Evolutionary conservation across 352 stramenopile genomes (phyloP).

Genomic region (Globisporangium cystogenes): DNA sequence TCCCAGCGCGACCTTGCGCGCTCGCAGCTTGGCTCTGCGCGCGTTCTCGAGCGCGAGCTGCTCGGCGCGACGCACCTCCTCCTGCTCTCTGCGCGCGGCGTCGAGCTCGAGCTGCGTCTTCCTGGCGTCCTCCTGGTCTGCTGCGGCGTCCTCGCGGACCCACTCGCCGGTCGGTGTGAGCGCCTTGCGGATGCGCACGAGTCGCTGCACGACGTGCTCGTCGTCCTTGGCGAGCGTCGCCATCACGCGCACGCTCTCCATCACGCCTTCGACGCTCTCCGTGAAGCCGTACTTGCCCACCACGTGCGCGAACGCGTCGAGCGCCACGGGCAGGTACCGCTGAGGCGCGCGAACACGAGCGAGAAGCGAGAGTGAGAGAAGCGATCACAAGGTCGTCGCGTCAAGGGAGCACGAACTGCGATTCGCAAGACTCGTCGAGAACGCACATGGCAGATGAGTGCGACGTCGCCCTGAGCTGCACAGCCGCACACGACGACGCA

Average conservation of each 20-base stretch:
- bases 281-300: slow-evolving; percentile 43
- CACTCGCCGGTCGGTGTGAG: slow-evolving; percentile 48
- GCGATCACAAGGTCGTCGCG: background rate
- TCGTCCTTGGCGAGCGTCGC: slow-evolving; percentile 36
- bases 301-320: slow-evolving; percentile 35
- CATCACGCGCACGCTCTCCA: slow-evolving; percentile 35
- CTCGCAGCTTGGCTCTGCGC: slow-evolving; percentile 31
- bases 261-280: slow-evolving; percentile 34
- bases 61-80: slow-evolving; percentile 29
- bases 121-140: slow-evolving; percentile 31
- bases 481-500: background rate
- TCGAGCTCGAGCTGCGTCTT: slow-evolving; percentile 24
- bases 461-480: slow-evolving; percentile 23
- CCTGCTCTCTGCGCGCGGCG: slow-evolving; percentile 13
- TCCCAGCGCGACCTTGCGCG: slow-evolving; percentile 55
- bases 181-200: slow-evolving; percentile 38
- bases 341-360: slow-evolving; percentile 11
- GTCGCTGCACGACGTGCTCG: slow-evolving; percentile 24
- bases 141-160: slow-evolving; percentile 45
- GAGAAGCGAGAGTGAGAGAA: background rate
- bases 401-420: no score
- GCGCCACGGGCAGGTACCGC: slow-evolving; percentile 40
- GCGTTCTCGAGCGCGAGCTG: slow-evolving; percentile 29
- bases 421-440: background rate
- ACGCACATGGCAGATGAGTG: slow-evolving; percentile 4